A percentile compares a stretch with the other conserved stretches of the same genome.
Evolutionary conservation across 192 early-diverging fungal species (phyloP).

Genomic region (Entomortierella lignicola): DNA sequence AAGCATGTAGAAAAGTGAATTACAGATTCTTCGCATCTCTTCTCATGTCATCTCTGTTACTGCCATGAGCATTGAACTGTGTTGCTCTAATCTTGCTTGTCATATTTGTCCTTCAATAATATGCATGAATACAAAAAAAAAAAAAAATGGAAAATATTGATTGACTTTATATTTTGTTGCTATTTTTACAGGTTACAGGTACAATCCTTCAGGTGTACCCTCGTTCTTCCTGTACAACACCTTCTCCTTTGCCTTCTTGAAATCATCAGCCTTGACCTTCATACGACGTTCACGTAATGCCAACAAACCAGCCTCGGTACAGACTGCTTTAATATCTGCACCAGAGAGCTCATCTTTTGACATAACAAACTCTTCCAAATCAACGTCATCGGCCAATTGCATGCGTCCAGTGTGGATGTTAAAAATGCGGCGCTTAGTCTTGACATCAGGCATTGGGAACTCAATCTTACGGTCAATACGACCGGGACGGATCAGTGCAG

Average conservation of each 20-base stretch:
- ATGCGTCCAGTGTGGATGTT: conserved; percentile 94
- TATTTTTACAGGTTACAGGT: conserved; percentile 67
- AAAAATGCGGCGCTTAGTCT: conserved; percentile 98
- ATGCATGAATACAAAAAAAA: not conserved
- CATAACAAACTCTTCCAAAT: conserved; percentile 99
- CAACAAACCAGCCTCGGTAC: conserved; percentile 98
- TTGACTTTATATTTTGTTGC: too few relatives aligned
- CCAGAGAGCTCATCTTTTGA: conserved; percentile 99
- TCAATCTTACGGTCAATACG: conserved; percentile 99
- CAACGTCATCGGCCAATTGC: conserved; percentile 96
- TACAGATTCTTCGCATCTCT: conserved; percentile 49
- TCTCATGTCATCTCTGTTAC: conserved; percentile 47
- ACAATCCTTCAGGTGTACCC: conserved; percentile 97
- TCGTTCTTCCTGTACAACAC: conserved; percentile 98
- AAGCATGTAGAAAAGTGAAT: not conserved
- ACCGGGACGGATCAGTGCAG: conserved; percentile 94
- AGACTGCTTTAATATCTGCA: conserved; percentile 99
- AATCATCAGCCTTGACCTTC: conserved; percentile 98
- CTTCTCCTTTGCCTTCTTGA: conserved; percentile 98
- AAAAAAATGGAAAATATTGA: conserved; percentile 3
- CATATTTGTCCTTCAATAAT: too few relatives aligned
- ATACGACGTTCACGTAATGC: conserved; percentile 98
- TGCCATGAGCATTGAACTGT: conserved; percentile 22
- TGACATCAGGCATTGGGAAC: conserved; percentile 97
- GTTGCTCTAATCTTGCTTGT: conserved; percentile 8